Percentiles rank a stretch among this genome's conserved stretches.
Conservation (phyloP, 129 eudicot genomes). For the Helichrysum umbraculigerum region DNA sequence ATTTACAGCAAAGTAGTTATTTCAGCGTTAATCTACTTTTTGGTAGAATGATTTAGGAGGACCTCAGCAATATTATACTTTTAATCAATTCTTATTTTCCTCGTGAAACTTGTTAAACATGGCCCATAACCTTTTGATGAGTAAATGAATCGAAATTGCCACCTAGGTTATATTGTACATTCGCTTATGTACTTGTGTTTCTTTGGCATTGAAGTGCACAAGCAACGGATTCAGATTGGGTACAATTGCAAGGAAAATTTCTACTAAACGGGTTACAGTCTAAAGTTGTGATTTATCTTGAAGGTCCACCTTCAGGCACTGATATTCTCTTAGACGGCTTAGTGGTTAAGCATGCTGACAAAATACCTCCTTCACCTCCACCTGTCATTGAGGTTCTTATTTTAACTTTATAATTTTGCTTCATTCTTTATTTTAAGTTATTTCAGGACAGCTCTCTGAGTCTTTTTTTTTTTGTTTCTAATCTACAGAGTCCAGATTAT, state of each 20-base stretch:
- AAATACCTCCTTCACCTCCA: constrained; percentile 66
- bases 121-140: neutral
- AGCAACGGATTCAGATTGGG: constrained; percentile 88
- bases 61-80: neutral
- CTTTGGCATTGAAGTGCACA: constrained; percentile 44
- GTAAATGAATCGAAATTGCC: neutral
- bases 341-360: constrained; percentile 63
- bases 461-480: neutral
- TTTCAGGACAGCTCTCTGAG: neutral
- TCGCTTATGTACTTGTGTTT: constrained; percentile 1
- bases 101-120: neutral
- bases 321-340: constrained; percentile 77
- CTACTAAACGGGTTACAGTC: constrained; percentile 69
- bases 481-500: constrained; percentile 54
- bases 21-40: too few species aligned
- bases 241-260: constrained; percentile 73
- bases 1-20: too few species aligned
- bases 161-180: neutral
- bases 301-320: constrained; percentile 89
- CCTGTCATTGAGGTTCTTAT: constrained; percentile 62
- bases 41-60: too few species aligned
- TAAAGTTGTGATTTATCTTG: constrained; percentile 65
- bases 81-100: neutral
- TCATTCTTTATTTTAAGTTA: too few species aligned
- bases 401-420: neutral